Conservation (phyloP, 306 rosid species). For the Senna tora region DNA sequence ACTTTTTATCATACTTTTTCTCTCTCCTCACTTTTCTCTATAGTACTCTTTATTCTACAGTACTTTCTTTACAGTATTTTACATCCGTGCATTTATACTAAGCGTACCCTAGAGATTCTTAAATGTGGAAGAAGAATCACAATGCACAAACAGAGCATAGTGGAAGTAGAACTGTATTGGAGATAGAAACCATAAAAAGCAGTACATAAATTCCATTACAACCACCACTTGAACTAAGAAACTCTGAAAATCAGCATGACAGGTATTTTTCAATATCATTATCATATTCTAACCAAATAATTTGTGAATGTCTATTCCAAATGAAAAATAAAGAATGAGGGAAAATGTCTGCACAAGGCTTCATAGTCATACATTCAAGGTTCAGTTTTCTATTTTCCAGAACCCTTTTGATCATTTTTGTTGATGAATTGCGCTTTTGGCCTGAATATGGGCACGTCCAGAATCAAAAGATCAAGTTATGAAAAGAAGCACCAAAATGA, state of each 20-base stretch:
- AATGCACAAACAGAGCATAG: background rate
- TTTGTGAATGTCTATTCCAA: background rate
- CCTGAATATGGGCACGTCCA: slow-evolving; percentile 8
- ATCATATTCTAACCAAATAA: slow-evolving; percentile 6
- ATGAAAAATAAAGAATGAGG: background rate
- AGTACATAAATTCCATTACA: background rate
- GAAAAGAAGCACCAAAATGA: slow-evolving; percentile 19
- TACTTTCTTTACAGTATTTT: no score
- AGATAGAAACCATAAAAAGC: slow-evolving; percentile 21
- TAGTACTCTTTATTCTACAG: no score
- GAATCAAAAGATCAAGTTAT: slow-evolving; percentile 8
- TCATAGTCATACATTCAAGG: slow-evolving; percentile 13
- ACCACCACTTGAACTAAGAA: background rate
- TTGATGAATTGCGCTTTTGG: background rate
- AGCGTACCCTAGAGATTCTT: no score
- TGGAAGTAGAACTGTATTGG: background rate
- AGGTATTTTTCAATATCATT: background rate
- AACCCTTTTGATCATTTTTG: slow-evolving; percentile 19
- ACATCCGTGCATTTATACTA: no score
- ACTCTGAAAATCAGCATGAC: background rate
- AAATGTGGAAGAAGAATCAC: background rate
- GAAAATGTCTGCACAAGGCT: slow-evolving; percentile 1
- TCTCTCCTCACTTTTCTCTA: no score
- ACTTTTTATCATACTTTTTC: no score
- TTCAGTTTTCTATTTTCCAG: slow-evolving; percentile 11